Evolutionary conservation across 805 yeast genomes (phyloP), one percentile per base, ranked within the genome.

Genomic region (Starmerella geochares): DNA sequence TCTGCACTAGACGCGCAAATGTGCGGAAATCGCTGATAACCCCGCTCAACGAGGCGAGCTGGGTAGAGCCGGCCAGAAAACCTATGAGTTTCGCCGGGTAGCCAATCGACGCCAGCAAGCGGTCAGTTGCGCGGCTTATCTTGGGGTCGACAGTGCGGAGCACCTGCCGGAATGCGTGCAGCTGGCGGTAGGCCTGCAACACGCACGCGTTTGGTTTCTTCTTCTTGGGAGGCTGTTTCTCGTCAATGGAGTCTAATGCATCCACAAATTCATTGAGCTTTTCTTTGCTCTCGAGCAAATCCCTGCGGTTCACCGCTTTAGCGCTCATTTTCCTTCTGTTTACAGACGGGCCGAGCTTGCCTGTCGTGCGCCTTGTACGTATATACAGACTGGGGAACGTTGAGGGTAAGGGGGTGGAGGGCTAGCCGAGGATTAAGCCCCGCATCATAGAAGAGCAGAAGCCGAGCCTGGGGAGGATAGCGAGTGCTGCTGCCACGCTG

Each of bases 1-100:
- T 56, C 11, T 65, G 64, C 62, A 68, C 64, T 28, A 70, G 57
- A 8, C 73, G 65, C 48, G 60, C 56, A 50, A 68, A 65, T 35
- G 63, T 69, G 21, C 73, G 62, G 24, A 54, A 58, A 41, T 58
- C 62, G 24, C 57, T 51, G 41, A 59, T 55, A 16, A 46, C 37
- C 3, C 37, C 40, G 23, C 56, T 45, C 31, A 58, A 50, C 2
- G 23, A 17, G 14, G 28, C 33, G 17, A 59, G 50, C 24, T 50
- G 23, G n/a, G 49, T 16, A 14, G 20, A 25, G 11, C 33, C 48
- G 14, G 47, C 16, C 17, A 43, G n/a, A 25, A 41, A 46, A 5
- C 46, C 37, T 8, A 60, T 23, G 13, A 61, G 49, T 5, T 53
- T 55, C n/a, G 65, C 54, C 20, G 63, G 59, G 47, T 62, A 62